These are phyloP conservation scores for Eragrostis nindensis DNA, from an alignment of 176 grass and related monocot species.

Conservation along the genomic window DNA sequence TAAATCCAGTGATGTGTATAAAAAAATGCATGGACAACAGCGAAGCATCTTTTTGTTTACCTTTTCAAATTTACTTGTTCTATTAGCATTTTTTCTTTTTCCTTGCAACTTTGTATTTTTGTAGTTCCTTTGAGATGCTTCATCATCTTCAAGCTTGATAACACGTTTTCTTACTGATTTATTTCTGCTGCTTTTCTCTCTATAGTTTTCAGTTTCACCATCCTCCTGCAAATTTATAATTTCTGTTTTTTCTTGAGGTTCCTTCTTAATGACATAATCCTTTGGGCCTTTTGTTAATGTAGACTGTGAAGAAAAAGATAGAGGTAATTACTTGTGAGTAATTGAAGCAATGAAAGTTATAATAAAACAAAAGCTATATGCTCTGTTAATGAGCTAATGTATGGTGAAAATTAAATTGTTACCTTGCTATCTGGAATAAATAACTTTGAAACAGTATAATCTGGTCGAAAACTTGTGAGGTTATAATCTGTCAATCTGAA, in stretches of 20 bases:
- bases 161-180: neutral
- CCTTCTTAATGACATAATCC: neutral
- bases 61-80: too few species aligned
- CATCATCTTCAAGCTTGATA: neutral
- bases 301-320: neutral
- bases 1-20: neutral
- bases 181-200: neutral
- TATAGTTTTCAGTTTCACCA: neutral
- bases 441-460: conserved; percentile 9
- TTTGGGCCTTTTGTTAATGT: neutral
- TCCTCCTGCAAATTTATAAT: neutral
- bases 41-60: too few species aligned
- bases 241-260: neutral
- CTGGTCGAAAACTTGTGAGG: neutral
- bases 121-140: neutral
- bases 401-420: too few species aligned
- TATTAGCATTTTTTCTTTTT: neutral
- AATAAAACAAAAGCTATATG: too few species aligned
- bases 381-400: too few species aligned
- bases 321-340: neutral
- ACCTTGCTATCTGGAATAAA: neutral
- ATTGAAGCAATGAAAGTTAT: too few species aligned
- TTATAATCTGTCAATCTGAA: conserved; percentile 4
- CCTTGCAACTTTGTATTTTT: neutral
- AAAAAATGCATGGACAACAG: too few species aligned